Base-by-base conservation (phyloP, 75 land plant genomes). In the Pinus albicaulis region DNA sequence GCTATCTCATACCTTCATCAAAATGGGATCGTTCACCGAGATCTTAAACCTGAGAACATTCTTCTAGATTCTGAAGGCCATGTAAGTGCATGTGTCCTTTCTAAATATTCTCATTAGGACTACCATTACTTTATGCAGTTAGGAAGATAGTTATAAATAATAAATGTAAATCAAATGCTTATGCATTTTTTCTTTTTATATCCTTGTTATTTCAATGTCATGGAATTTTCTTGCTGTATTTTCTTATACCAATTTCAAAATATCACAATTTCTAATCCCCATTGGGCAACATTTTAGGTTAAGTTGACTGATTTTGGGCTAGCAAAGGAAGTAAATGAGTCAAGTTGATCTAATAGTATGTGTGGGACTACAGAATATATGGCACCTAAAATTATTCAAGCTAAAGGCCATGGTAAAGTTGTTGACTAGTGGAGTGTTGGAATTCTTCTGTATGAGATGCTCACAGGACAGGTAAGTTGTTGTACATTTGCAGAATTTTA, bases 351-450 rank as follows among this genome's bases (percentile, higher is more conserved):
- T 31, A 85, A 85, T 62, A 82, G 84, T 28, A 25, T 78, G 64
- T 85, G 85, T 78, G 85, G 84, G n/a, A 85, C 87, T 17, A 73
- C 79, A 62, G 87, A 83, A 63, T 84, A 84, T 56, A 84, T 84
- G 86, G 86, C 86, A 41, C 86, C 86, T 17, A 80, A 84, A 74
- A 84, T 84, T 38, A 56, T 84, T 20, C 80, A 77, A 14, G 79
- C 80, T 11, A 84, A 78, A 62, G 86, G 86, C 23, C 84, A 84
- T 74, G 77, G 77, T 15, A 84, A 84, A 78, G 76, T 77, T 53
- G 86, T 80, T 25, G 86, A 84, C 48, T 84, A 84, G 86, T 84
- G 86, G 86, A 81, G 84, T 76, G 78, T 84, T 72, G 86, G 86
- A 56, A 78, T 84, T 53, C 73, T 81, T 26, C 77, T 84, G 7